Evolutionary conservation across 2,329 filamentous ascomycete genomes (phyloP), one percentile per base, ranked within the genome.

Genomic region (Colletotrichum abscissum): DNA sequence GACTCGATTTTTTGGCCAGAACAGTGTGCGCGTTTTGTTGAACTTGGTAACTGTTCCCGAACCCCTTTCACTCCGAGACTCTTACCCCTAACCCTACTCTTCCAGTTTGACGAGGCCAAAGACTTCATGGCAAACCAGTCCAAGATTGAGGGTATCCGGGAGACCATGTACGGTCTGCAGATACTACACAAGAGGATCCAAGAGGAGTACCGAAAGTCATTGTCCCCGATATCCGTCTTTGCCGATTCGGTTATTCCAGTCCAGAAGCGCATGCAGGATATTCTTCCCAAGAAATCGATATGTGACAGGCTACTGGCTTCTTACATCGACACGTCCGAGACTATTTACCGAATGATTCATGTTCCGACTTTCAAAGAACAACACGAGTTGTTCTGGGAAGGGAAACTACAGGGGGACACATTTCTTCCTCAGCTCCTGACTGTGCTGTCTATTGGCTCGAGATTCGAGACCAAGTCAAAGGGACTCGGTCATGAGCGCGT

Each of bases 171-270:
- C 24, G 83, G 82, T 59, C 84, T 89, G 57, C 83, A 85, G 67
- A 83, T 84, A 57, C 83, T 89, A 49, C 85, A 89, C 76, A 85
- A 81, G 73, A 79, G 83, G 16, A 79, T 90, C 9, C 86, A 87
- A 74, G 84, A 86, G 62, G 85, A 88, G 35, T 84, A 87, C 76
- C 81, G 81, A 66, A 85, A 85, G 75, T 84, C 83, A 0, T 79
- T 88, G 54, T 80, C 85, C 5, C 88, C 88, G 0, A 89, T 90
- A 57, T 83, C 87, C 3, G 88, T 90, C 38, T 90, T 87, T 76
- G 88, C 89, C 33, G 87, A 90, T 76, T 90, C 88, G n/a, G 87
- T 89, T 82, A 87, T 88, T 78, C 88, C 88, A 0, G 84, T 90
- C 2, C 85, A 86, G 69, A 89, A 89, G 78, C 87, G 88, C 59